Evolutionary conservation across 768 basidiomycete genomes (phyloP), one percentile per base, ranked within the genome.

Genomic region (Mycena filopes): DNA sequence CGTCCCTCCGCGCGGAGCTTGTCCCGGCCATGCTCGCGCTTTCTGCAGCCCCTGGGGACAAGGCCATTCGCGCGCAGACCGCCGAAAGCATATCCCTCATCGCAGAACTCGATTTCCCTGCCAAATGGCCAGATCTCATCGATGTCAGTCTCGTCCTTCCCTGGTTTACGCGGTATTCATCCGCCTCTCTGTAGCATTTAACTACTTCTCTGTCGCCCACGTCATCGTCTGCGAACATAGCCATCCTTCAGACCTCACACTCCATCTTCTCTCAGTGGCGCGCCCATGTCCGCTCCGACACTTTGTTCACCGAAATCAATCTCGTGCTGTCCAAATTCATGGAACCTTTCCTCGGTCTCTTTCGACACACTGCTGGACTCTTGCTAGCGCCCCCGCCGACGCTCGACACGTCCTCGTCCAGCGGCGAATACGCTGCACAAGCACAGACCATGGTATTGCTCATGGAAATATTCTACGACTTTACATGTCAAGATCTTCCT

Each of bases 181-280:
- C 26, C 63, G n/a, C 20, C 43, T 33, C 43, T 33, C 53, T 50
- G 38, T 71, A 98, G 96, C 94, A 96, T 92, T 89, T 99, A 47
- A 93, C 97, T 21, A 75, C 79, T 21, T 95, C 93, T 38, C 85
- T 99, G 16, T 95, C 94, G 2, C 80, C 82, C 5, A 86, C 90
- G 3, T 89, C 97, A 71, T 96, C 94, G 74, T 89, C 89, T 63
- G 76, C 93, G 67, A 99, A 98, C 76, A 82, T 96, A 25, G 94
- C 93, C 50, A 93, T 99, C 11, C 84, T 99, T 46, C 88, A 98
- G 73, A 96, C 96, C 0, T 96, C 96, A 0, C 98, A 98, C 76
- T 96, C 95, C 41, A 98, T 99, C 72, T 99, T 98, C 81, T 86
- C 83, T 45, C 91, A 90, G 49, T 99, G 97, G 97, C 88, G 97